Base-by-base conservation (phyloP, 805 yeast species). In the Saturnispora halmiae region DNA sequence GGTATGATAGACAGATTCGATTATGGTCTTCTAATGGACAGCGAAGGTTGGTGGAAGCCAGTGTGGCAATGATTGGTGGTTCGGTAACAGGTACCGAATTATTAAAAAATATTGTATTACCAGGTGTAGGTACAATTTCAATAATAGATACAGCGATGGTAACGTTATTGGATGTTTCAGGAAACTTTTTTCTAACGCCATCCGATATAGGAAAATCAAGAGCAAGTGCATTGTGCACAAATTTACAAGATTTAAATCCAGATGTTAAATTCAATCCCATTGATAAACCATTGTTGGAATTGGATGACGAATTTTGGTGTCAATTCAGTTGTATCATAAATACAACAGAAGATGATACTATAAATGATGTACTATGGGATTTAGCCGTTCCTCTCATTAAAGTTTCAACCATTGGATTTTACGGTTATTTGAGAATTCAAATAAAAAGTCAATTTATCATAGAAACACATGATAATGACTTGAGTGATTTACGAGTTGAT, bases 11-110 rank as follows among this genome's bases (percentile, higher is more conserved):
- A 29, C 97, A 90, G 55, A 63, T 90, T 44, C 71, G 96, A 28
- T 63, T 90, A 13, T 90, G 97, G 97, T 87, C 84, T 1, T 52
- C 70, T 0, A 58, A 69, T 9, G 98, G 96, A 3, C 98, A 90
- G 53, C 44, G 57, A 4, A 63, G 66, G 6, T 64, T 90, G 14
- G 73, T 73, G 25, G 51, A 55, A 2, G 65, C 88, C 0, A 76
- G 71, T 41, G 67, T 87, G 3, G 72, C 86, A 41, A 57, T 86
- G 3, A 50, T 86, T 2, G 73, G 75, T 34, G 76, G 77, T 4
- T 65, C 75, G 1, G 52, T 77, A 0, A 65, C 78, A 0, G 75
- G 80, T 1, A 69, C 77, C 3, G 97, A 90, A 57, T 60, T 75
- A 3, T 57, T 82, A 29, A 88, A 90, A 64, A 86, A 87, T 58